Conservation (phyloP, 2,329 filamentous ascomycete genomes). For the Aspergillus quadrilineatus region DNA sequence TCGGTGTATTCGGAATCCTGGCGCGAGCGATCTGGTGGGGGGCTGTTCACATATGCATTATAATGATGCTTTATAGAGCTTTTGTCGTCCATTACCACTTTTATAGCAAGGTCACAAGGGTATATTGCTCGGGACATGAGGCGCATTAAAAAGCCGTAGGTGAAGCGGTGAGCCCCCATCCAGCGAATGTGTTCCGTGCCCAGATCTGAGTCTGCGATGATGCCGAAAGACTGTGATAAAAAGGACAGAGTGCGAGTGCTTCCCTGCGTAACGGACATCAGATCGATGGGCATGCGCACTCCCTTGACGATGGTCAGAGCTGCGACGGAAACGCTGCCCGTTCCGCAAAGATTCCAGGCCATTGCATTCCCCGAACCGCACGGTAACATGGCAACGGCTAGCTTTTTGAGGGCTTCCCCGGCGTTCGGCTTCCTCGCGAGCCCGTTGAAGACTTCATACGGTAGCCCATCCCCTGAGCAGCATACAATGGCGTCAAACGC, state of each 20-base stretch:
- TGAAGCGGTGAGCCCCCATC: constrained; percentile 87
- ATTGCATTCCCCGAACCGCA: constrained; percentile 94
- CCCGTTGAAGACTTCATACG: constrained; percentile 94
- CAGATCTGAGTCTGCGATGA: constrained; percentile 86
- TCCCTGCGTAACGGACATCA: constrained; percentile 85
- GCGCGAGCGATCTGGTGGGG: constrained; percentile 20
- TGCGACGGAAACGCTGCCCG: constrained; percentile 69
- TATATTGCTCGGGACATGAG: constrained; percentile 75
- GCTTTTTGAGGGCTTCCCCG: constrained; percentile 66
- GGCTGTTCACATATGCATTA: constrained; percentile 47
- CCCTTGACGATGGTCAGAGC: constrained; percentile 87
- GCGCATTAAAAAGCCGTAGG: constrained; percentile 76
- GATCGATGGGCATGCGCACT: constrained; percentile 75
- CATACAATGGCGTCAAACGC: constrained; percentile 82
- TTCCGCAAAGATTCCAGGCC: constrained; percentile 85
- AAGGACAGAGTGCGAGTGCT: constrained; percentile 75
- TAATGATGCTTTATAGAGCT: constrained; percentile 72
- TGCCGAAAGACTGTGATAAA: constrained; percentile 83
- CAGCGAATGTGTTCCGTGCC: constrained; percentile 88
- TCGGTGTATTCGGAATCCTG: constrained; percentile 42
- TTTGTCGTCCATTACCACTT: constrained; percentile 78
- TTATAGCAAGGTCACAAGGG: constrained; percentile 84
- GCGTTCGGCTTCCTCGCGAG: constrained; percentile 76
- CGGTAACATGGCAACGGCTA: constrained; percentile 84
- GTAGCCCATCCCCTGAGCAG: constrained; percentile 87